These are phyloP conservation scores for Aspergillus sp. DNA, from an alignment of 2,329 filamentous ascomycete species.

Conservation along the genomic window DNA sequence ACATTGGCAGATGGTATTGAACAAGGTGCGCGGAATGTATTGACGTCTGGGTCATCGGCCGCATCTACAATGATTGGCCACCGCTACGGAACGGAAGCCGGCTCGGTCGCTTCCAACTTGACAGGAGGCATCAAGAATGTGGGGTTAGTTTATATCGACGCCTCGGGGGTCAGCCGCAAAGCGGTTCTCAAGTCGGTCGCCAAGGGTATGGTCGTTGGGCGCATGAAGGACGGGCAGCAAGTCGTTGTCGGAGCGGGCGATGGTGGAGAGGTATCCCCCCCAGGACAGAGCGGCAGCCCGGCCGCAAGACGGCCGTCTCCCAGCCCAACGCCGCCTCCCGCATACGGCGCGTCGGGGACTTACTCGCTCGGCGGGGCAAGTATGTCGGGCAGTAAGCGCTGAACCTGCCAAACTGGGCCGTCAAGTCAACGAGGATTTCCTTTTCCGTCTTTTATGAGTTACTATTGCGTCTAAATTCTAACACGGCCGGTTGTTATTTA, in stretches of 20 bases:
- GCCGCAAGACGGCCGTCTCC: slow-evolving; percentile 31
- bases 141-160: slow-evolving; percentile 94
- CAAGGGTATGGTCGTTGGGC: slow-evolving; percentile 75
- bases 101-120: slow-evolving; percentile 70
- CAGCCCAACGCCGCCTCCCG: slow-evolving; percentile 41
- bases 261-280: slow-evolving; percentile 38
- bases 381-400: slow-evolving; percentile 34
- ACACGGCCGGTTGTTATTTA: not conserved
- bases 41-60: slow-evolving; percentile 73
- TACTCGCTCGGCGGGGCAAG: slow-evolving; percentile 33
- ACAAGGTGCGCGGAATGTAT: slow-evolving; percentile 75
- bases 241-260: slow-evolving; percentile 50
- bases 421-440: not conserved
- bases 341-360: slow-evolving; percentile 39
- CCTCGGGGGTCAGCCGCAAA: slow-evolving; percentile 82
- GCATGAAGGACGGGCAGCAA: slow-evolving; percentile 50
- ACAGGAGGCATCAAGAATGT: slow-evolving; percentile 93
- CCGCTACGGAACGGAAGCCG: slow-evolving; percentile 82
- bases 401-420: not conserved
- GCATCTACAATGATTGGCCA: slow-evolving; percentile 86
- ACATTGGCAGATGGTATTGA: slow-evolving; percentile 94
- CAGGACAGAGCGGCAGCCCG: slow-evolving; percentile 22
- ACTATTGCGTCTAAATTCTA: not conserved
- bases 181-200: slow-evolving; percentile 93
- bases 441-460: not conserved